Evolutionary conservation across 202 grass and related monocot species (phyloP), one percentile per base, ranked within the genome.

Genomic region (Zizania palustris): DNA sequence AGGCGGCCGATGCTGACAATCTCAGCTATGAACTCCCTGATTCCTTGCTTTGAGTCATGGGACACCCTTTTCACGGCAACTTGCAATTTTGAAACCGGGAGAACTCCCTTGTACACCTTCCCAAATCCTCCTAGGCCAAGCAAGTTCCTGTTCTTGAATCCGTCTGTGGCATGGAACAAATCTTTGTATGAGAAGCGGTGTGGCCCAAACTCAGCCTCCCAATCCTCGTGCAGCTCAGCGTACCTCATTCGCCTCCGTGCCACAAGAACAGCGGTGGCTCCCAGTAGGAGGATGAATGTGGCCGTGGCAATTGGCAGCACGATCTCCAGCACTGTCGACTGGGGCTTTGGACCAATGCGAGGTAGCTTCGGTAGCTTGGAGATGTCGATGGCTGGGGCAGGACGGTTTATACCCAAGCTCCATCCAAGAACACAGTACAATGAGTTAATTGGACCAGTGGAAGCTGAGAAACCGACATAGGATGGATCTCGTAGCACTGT

Each of bases 51-150:
- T 1, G 79, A 87, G 0, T 83, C 74, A n/a, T 83, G 74, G 1
- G 79, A 85, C 3, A 86, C 65, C 22, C 39, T 76, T 59, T 86
- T 86, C 22, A 87, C 85, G 0, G 85, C 79, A 36, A 87, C n/a
- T 12, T 83, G 68, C 50, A 40, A 0, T 34, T 55, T 67, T 1
- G 85, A 87, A 6, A 0, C 11, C 1, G 62, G 68, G 5, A 87
- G 44, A 2, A 63, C 22, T 0, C 85, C 85, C 18, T 19, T 87
- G 36, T 87, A 87, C 0, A 86, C 84, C 13, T 37, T 83, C 5
- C 80, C 80, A 15, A 83, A 83, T 0, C 82, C 82, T 44, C 82
- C 74, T 5, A 0, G 9, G 0, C 82, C 82, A 20, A 83, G 59
- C 0, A 84, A 39, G 13, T 78, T 12, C 16, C 16, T 65, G 3